Evolutionary conservation across 129 eudicot species (phyloP).

Genomic region (Smallanthus sonchifolius): DNA sequence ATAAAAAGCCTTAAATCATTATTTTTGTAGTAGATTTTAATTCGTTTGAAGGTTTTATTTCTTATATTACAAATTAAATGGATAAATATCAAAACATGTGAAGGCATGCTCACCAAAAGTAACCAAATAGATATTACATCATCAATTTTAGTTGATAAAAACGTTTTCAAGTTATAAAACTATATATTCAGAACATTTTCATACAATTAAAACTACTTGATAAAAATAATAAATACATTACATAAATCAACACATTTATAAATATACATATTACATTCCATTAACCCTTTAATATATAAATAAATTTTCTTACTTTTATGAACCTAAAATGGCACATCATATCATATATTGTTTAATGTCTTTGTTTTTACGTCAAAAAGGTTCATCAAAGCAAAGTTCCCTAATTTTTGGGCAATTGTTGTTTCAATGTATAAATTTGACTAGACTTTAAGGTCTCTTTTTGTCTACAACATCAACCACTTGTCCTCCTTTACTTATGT

Average conservation of each 20-base stretch:
- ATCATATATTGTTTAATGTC: background rate
- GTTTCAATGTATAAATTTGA: conserved; percentile 17
- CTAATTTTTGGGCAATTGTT: conserved; percentile 7
- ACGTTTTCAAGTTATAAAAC: too few species aligned
- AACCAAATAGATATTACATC: too few species aligned
- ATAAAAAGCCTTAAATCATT: too few species aligned
- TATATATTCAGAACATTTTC: too few species aligned
- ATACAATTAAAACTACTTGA: too few species aligned
- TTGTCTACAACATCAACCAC: background rate
- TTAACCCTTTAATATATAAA: background rate
- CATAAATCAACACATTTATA: background rate
- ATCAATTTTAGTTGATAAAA: too few species aligned
- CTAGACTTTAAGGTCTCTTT: background rate
- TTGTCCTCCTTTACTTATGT: background rate
- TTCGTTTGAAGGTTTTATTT: too few species aligned
- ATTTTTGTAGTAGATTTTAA: too few species aligned
- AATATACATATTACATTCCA: background rate
- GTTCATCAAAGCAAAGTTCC: conserved; percentile 16
- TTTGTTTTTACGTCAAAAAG: background rate
- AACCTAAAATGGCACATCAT: background rate
- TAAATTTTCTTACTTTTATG: background rate
- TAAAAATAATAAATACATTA: too few species aligned
- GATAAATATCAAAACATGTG: too few species aligned
- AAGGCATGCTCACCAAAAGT: too few species aligned
- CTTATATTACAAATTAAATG: too few species aligned